phyloP scores from a whole-genome alignment of 768 basidiomycete species.

The Strobilomyces echinocephalus region DNA sequence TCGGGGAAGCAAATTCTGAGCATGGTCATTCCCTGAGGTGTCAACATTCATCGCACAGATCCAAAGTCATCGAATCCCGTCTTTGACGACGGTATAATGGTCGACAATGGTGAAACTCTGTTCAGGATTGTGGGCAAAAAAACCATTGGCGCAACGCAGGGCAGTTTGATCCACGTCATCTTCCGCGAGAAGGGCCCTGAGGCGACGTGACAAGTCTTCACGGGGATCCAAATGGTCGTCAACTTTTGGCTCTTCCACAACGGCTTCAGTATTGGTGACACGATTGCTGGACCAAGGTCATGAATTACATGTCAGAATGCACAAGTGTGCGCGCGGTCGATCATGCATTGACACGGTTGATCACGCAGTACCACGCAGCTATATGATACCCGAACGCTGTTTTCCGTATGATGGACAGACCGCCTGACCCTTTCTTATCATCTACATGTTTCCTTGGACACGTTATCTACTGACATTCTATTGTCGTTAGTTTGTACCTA shows the following conservation, averaged over 20 bases:
- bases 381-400: too few species aligned
- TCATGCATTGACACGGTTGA: too few species aligned
- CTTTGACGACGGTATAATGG: slow-evolving; percentile 89
- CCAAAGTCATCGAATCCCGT: slow-evolving; percentile 76
- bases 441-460: too few species aligned
- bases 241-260: slow-evolving; percentile 99
- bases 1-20: slow-evolving; percentile 95
- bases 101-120: slow-evolving; percentile 94
- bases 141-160: slow-evolving; percentile 94
- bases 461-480: too few species aligned
- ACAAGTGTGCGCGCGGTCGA: too few species aligned
- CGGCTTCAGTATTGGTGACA: slow-evolving; percentile 98
- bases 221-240: slow-evolving; percentile 90
- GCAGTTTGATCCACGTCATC: slow-evolving; percentile 92
- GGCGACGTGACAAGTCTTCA: slow-evolving; percentile 86
- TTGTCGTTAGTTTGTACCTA: too few species aligned
- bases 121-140: slow-evolving; percentile 98
- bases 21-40: slow-evolving; percentile 88
- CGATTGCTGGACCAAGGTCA: slow-evolving; percentile 88
- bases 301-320: slow-evolving; percentile 88
- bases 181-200: slow-evolving; percentile 98
- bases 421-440: too few species aligned
- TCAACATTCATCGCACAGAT: slow-evolving; percentile 84
- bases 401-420: too few species aligned
- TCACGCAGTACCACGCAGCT: too few species aligned